phyloP scores from a whole-genome alignment of 2,329 filamentous ascomycete genomes.

The Scedosporium dehoogii region DNA sequence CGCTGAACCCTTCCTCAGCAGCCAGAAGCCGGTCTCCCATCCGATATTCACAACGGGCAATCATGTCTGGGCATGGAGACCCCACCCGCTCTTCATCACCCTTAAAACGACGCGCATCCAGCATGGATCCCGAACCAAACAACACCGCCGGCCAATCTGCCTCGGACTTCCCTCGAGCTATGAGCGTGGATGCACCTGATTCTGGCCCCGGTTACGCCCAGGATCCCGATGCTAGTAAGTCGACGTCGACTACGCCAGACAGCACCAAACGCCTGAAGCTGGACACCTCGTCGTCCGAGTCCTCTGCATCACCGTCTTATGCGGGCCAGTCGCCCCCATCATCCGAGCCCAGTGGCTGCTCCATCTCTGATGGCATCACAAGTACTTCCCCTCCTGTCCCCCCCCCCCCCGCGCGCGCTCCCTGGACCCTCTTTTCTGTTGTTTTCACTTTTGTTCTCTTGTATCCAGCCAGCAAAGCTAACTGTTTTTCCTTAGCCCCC shows the following conservation, averaged over 20 bases:
- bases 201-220: conserved; percentile 13
- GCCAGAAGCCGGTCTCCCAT: conserved; percentile 43
- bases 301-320: neutral
- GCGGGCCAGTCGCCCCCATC: neutral
- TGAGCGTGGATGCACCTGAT: conserved; percentile 30
- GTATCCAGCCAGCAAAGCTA: neutral
- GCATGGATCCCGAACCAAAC: conserved; percentile 44
- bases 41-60: conserved; percentile 38
- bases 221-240: conserved; percentile 9
- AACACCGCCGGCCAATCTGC: conserved; percentile 10
- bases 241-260: conserved; percentile 1
- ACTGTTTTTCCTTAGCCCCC: conserved; percentile 14
- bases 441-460: neutral
- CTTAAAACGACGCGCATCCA: conserved; percentile 53
- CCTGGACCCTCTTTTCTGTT: neutral
- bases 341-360: neutral
- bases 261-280: neutral
- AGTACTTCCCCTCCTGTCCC: neutral
- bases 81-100: conserved; percentile 54
- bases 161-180: conserved; percentile 22
- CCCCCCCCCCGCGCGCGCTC: neutral
- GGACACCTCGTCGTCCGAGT: neutral
- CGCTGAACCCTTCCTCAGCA: conserved; percentile 18
- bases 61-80: conserved; percentile 52
- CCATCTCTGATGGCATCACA: neutral